Evolutionary conservation across 495 filamentous ascomycete genomes (phyloP), one percentile per base, ranked within the genome.

Genomic region (Letharia lupina): DNA sequence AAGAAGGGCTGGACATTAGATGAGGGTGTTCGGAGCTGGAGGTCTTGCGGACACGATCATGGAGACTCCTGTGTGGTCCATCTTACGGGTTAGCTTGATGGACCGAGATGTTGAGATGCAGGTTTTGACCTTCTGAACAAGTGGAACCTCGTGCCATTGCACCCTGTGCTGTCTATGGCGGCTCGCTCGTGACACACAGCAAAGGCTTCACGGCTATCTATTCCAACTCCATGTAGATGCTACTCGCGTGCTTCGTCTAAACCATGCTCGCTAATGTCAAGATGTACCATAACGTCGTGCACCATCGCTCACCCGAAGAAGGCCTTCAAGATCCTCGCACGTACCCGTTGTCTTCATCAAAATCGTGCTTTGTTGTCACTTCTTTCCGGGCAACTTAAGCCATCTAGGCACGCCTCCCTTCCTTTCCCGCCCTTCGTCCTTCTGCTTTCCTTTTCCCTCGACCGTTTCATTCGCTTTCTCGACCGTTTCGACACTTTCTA

Each of bases 1-100:
- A 71, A 90, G 94, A 75, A 85, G 94, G 74, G 81, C 84, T 33
- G 87, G 76, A 74, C 90, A 93, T 85, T 92, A 90, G 86, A 81
- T 71, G 35, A 28, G 12, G 13, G 28, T 16, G 13, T 56, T 56
- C 52, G 4, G 13, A 56, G 28, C 52, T 56, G 28, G 52, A 35
- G 12, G 52, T 18, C 52, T 18, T 16, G 12, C 10, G 52, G 52
- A 33, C 52, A 28, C 28, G 35, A 31, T 31, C 15, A 35, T 35
- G 13, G 28, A 18, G 31, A 35, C 52, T 56, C 18, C 28, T 18
- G 5, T 8, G 13, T 35, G 23, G 9, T 31, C 48, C 11, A 12
- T 52, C 9, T 9, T 56, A 13, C n/a, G 10, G 28, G 16, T 35
- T 8, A 35, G 23, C 23, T 16, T 35, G 13, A 56, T 20, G 18